Evolutionary conservation across 257 asterid genomes (phyloP), one percentile per base, ranked within the genome.

Genomic region (Ilex aquifolium): DNA sequence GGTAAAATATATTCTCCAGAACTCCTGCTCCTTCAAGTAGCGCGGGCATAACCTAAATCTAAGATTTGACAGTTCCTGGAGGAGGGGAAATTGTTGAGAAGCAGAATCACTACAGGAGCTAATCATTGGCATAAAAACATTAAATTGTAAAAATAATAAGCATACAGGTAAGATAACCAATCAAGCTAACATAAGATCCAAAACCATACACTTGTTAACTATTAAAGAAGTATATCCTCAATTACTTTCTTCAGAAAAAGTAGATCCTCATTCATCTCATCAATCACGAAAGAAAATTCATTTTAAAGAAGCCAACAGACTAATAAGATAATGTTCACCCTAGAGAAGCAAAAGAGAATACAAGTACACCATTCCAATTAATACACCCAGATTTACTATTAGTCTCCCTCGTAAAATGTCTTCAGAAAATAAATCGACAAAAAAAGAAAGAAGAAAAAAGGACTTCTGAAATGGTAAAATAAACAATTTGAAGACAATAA

Each of bases 41-140:
- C 94, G 81, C 11, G 97, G 99, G 74, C 94, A 89, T 73, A 92
- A 79, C 66, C 66, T 82, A 68, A 92, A 92, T 50, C 99, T 76
- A 16, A 89, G 84, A 51, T 83, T 87, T 36, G 95, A 83, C 66
- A 91, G 91, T 74, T 83, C 98, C 98, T 91, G 84, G 65, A 74
- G 61, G 61, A 69, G 60, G 55, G 60, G 39, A 77, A 30, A 14
- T 54, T 3, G n/a, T 46, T 46, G 52, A 53, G 30, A 17, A n/a
- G 11, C 30, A 53, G 15, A 3, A 17, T 17, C 27, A 53, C 16
- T 53, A 10, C 15, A 6, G 57, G 57, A 3, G 57, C 10, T 10
- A 15, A 46, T 14, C 14, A 46, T 10, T 46, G 15, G 52, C 52
- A 14, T 7, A 4, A 46, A 46, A 14, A 46, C 14, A 46, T 14